Conservation (phyloP, 805 yeast genomes). For the Candida ponderosae region DNA sequence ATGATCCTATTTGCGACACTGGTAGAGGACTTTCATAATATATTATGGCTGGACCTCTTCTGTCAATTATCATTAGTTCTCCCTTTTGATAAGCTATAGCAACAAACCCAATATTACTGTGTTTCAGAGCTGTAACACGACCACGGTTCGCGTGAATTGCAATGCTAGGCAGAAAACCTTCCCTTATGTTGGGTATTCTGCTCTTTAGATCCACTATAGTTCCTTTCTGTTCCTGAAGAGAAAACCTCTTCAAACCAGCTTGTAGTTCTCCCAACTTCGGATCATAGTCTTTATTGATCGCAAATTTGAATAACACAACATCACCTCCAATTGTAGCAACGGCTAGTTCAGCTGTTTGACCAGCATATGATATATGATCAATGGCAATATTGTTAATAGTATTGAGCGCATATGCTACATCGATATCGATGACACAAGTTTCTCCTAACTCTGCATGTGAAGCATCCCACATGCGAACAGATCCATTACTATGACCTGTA, state of each 20-base stretch:
- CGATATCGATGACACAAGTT: conserved; percentile 50
- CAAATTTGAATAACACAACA: conserved; percentile 68
- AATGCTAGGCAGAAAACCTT: conserved; percentile 56
- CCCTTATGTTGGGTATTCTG: conserved; percentile 44
- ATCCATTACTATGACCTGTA: conserved; percentile 84
- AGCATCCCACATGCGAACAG: conserved; percentile 77
- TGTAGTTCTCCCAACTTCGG: conserved; percentile 27
- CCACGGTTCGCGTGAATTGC: conserved; percentile 38
- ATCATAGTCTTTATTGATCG: conserved; percentile 38
- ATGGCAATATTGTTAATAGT: conserved; percentile 40
- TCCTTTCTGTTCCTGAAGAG: conserved; percentile 19
- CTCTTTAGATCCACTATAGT: conserved; percentile 41
- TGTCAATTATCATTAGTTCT: conserved; percentile 64
- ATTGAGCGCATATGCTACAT: conserved; percentile 41
- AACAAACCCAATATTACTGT: conserved; percentile 77
- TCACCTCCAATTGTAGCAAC: conserved; percentile 65
- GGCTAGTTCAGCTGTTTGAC: conserved; percentile 68
- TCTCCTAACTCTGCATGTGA: conserved; percentile 66
- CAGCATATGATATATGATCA: conserved; percentile 60
- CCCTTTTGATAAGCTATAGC: conserved; percentile 76
- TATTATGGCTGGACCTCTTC: conserved; percentile 71
- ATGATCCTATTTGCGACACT: conserved; percentile 17
- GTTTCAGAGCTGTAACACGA: conserved; percentile 49
- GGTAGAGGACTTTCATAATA: conserved; percentile 28
- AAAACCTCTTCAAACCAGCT: conserved; percentile 20